phyloP scores from a whole-genome alignment of 2,329 filamentous ascomycete species.

The Cladosporium phlei region DNA sequence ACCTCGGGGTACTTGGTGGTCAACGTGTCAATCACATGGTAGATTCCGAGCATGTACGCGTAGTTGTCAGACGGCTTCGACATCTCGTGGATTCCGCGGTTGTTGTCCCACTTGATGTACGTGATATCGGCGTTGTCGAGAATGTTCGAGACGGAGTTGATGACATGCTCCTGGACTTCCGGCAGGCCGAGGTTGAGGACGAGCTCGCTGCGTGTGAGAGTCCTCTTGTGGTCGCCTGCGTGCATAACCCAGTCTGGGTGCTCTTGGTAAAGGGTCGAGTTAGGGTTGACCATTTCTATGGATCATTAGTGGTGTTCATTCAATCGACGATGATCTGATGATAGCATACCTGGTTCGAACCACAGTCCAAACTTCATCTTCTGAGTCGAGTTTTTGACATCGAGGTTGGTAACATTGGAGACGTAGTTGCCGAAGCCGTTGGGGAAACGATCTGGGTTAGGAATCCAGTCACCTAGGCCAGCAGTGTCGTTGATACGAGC shows the following conservation, averaged over 20 bases:
- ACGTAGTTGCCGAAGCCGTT: conserved; percentile 52
- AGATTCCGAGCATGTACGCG: conserved; percentile 60
- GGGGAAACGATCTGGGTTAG: conserved; percentile 56
- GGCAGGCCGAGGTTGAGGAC: conserved; percentile 58
- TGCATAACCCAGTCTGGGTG: conserved; percentile 63
- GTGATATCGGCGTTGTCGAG: conserved; percentile 51
- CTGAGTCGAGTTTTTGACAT: conserved; percentile 43
- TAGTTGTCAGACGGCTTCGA: conserved; percentile 52
- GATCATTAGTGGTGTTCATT: neutral
- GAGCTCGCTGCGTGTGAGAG: conserved; percentile 53
- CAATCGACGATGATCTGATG: neutral
- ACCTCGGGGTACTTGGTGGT: conserved; percentile 58
- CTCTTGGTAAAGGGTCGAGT: conserved; percentile 55
- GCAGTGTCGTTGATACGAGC: conserved; percentile 54
- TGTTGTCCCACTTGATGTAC: conserved; percentile 67
- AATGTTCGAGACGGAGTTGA: conserved; percentile 50
- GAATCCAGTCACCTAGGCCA: conserved; percentile 60
- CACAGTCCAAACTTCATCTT: conserved; percentile 59
- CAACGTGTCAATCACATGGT: conserved; percentile 57
- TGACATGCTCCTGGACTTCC: conserved; percentile 61
- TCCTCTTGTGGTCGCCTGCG: conserved; percentile 53
- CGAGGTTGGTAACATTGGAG: conserved; percentile 44
- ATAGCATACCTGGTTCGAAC: conserved; percentile 50
- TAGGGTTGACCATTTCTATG: conserved; percentile 59
- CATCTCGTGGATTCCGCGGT: conserved; percentile 59